Base-by-base conservation (phyloP, 2,329 filamentous ascomycete species). In the Xylaria sp. region DNA sequence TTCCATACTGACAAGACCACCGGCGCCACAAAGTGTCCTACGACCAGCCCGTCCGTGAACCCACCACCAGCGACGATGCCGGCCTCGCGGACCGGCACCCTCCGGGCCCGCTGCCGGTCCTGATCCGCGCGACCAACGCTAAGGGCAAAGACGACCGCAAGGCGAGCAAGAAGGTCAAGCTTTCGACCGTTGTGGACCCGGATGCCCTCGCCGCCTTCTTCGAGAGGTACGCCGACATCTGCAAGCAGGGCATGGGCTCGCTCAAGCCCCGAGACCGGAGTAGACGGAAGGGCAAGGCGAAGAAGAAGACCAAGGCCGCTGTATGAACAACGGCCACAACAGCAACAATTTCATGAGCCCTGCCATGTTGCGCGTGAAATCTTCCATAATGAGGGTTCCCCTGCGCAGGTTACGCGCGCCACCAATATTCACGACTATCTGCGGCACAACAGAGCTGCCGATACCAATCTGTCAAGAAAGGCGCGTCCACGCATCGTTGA, bases 181-280 rank as follows among this genome's bases (percentile, higher is more conserved):
- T 98, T 32, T 93, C 93, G 2, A 98, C 96, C 0, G 81, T 97
- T 0, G 94, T 98, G 0, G 86, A 91, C 65, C 89, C 92, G 0
- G 88, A 91, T 67, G 89, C 91, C 5, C 80, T 98, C 12, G 94
- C 97, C 63, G 84, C 80, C 0, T 99, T 99, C 78, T 99, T 94
- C 80, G 83, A 85, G 37, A 87, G 89, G 61, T 99, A 98, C 83
- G 94, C 94, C 25, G 96, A 98, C 74, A 87, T 94, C 2, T 98
- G 94, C 82, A 98, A 97, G 84, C 84, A 87, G 0, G 94, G 94
- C 6, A 98, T 98, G 94, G 86, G 88, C 58, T 90, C 91, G 8
- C 79, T 99, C 82, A 98, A 97, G 88, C 97, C 97, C 79, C 88
- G 96, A 74, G 95, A 98, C 82, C 88, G 94, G 78, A 97, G 92